These are phyloP conservation scores for Durotheca rogersii DNA, from an alignment of 495 filamentous ascomycete species.

Conservation along the genomic window DNA sequence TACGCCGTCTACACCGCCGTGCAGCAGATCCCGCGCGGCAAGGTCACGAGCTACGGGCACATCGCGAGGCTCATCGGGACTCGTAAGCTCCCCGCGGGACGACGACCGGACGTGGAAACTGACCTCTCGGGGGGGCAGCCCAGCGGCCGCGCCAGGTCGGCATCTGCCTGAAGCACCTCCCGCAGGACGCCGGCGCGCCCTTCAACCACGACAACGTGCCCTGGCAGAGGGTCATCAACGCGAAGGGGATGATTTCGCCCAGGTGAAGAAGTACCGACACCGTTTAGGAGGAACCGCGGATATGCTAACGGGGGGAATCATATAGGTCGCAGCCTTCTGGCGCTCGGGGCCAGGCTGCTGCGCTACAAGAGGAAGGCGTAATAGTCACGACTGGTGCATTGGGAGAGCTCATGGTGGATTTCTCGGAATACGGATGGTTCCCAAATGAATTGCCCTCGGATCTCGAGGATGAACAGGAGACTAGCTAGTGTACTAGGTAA, in stretches of 20 bases:
- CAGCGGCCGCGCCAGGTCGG: slow-evolving; percentile 81
- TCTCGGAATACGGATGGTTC: slow-evolving; percentile 75
- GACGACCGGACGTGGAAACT: slow-evolving; percentile 3
- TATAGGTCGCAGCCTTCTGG: slow-evolving; percentile 64
- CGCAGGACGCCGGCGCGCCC: slow-evolving; percentile 44
- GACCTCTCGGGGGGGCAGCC: slow-evolving; percentile 43
- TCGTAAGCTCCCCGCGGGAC: slow-evolving; percentile 57
- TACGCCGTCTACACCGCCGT: slow-evolving; percentile 79
- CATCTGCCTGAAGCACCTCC: slow-evolving; percentile 81
- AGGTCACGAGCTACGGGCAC: slow-evolving; percentile 86
- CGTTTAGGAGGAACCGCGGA: not conserved
- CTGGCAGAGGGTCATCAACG: slow-evolving; percentile 91
- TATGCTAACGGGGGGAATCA: slow-evolving; percentile 3
- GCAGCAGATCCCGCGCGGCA: slow-evolving; percentile 78
- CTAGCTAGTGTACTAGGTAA: slow-evolving; percentile 8
- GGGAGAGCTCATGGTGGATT: slow-evolving; percentile 69
- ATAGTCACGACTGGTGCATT: slow-evolving; percentile 61
- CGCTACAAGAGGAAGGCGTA: slow-evolving; percentile 68
- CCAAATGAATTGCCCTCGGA: slow-evolving; percentile 58
- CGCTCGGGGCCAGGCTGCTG: slow-evolving; percentile 66
- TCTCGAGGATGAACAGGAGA: slow-evolving; percentile 30
- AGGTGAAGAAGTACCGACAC: slow-evolving; percentile 54
- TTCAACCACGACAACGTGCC: slow-evolving; percentile 80
- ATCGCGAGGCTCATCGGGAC: slow-evolving; percentile 78
- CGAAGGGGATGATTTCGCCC: slow-evolving; percentile 80